These are phyloP conservation scores for Linum lewisii DNA, from an alignment of 345 rosid species.

Conservation along the genomic window DNA sequence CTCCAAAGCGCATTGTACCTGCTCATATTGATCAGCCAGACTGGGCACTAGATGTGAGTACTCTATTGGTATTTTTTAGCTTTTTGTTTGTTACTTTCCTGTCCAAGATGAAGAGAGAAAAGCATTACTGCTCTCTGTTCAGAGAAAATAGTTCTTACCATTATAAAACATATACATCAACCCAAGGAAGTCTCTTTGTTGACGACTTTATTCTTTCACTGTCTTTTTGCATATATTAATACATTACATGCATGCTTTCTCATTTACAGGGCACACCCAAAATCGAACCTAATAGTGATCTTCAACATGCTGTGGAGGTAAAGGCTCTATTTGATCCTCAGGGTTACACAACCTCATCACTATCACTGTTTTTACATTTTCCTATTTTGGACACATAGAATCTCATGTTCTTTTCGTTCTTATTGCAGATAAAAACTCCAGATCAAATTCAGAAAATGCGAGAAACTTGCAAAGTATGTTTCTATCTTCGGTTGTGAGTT, in stretches of 20 bases:
- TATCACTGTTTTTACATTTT: not conserved
- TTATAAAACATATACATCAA: not conserved
- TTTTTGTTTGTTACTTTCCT: too few species aligned
- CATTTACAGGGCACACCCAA: conserved; percentile 69
- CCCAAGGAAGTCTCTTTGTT: not conserved
- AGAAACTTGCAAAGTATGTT: conserved; percentile 79
- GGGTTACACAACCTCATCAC: not conserved
- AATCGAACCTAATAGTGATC: conserved; percentile 75
- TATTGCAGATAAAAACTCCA: conserved; percentile 69
- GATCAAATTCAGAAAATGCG: conserved; percentile 81
- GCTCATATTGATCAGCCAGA: conserved; percentile 63
- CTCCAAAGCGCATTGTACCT: conserved; percentile 52
- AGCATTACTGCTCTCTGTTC: not conserved
- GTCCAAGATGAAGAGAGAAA: not conserved
- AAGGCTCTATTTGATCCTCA: conserved; percentile 4
- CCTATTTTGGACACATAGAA: conserved; percentile 4
- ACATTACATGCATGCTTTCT: not conserved
- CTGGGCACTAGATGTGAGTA: conserved; percentile 89
- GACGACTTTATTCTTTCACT: not conserved
- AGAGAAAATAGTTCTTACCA: not conserved
- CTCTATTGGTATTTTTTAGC: not conserved
- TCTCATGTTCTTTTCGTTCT: conserved; percentile 5
- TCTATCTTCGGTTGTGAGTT: not conserved
- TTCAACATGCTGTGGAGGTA: conserved; percentile 86
- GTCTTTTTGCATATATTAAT: conserved; percentile 1